These are phyloP conservation scores for Candida hispaniensis DNA, from an alignment of 805 yeast species.

Conservation along the genomic window DNA sequence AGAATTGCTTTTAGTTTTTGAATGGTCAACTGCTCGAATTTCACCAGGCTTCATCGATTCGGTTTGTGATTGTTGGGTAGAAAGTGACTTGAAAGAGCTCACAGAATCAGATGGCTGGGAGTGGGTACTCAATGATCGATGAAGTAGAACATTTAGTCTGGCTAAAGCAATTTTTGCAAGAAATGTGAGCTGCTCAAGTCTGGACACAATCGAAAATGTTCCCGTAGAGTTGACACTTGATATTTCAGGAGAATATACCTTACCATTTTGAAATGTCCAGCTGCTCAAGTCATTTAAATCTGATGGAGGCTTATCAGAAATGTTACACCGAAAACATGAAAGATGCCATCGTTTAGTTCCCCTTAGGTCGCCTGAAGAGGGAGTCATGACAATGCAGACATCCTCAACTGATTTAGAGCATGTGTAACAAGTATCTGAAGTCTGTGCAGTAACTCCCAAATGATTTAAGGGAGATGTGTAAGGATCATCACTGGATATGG, in stretches of 20 bases:
- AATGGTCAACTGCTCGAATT: too few species aligned
- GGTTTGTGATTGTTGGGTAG: too few species aligned
- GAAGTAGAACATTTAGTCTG: constrained; percentile 40
- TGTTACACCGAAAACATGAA: constrained; percentile 53
- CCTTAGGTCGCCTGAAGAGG: constrained; percentile 1
- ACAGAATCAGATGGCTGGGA: too few species aligned
- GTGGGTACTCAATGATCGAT: constrained; percentile 6
- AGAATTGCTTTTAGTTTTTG: constrained; percentile 4
- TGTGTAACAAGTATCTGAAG: constrained; percentile 64
- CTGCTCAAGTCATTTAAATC: too few species aligned
- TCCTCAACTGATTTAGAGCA: constrained; percentile 79
- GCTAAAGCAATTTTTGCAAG: constrained; percentile 75
- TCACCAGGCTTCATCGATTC: too few species aligned
- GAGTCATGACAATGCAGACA: constrained; percentile 50
- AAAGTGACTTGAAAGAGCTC: too few species aligned
- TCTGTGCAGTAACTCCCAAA: constrained; percentile 25
- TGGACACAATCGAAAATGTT: constrained; percentile 47
- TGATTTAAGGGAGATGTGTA: constrained; percentile 25
- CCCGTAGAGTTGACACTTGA: constrained; percentile 4
- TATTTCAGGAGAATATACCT: too few species aligned
- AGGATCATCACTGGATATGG: constrained; percentile 4
- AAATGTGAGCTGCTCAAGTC: constrained; percentile 62
- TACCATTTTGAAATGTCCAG: constrained; percentile 3
- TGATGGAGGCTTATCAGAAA: not conserved
- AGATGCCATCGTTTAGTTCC: constrained; percentile 61